phyloP scores from a whole-genome alignment of 2,329 filamentous ascomycete genomes.

The Fusarium coffeatum region DNA sequence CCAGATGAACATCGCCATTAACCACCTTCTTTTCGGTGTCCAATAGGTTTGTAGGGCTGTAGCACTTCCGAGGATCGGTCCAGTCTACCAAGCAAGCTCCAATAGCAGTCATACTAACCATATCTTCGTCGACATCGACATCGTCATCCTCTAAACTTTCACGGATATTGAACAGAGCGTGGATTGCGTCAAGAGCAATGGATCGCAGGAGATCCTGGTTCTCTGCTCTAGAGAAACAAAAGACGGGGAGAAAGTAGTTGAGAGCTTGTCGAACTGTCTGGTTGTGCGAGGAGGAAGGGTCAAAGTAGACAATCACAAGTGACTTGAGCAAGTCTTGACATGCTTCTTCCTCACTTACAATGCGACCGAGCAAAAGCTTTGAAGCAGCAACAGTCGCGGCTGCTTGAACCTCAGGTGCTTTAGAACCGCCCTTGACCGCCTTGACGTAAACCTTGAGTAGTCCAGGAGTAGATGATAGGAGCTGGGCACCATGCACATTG shows the following conservation, averaged over 20 bases:
- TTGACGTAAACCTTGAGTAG: conserved; percentile 88
- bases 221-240: conserved; percentile 84
- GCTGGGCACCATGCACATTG: conserved; percentile 85
- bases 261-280: conserved; percentile 86
- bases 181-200: conserved; percentile 79
- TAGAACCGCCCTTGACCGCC: conserved; percentile 78
- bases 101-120: conserved; percentile 82
- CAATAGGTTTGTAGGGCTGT: conserved; percentile 59
- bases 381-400: conserved; percentile 84
- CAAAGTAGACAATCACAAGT: conserved; percentile 88
- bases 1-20: conserved; percentile 82
- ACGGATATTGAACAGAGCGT: conserved; percentile 77
- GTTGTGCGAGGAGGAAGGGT: conserved; percentile 83
- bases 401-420: conserved; percentile 79
- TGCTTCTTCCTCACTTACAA: conserved; percentile 76
- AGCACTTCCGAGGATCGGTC: conserved; percentile 91
- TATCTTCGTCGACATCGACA: conserved; percentile 78
- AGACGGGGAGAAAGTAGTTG: conserved; percentile 94
- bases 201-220: conserved; percentile 86
- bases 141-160: conserved; percentile 81
- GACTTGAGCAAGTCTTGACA: conserved; percentile 83
- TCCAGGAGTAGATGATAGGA: conserved; percentile 74
- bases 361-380: conserved; percentile 84
- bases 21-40: conserved; percentile 72
- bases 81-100: conserved; percentile 90